Base-by-base conservation (phyloP, 177 flowering plant genomes). In the Vitis hybrid region DNA sequence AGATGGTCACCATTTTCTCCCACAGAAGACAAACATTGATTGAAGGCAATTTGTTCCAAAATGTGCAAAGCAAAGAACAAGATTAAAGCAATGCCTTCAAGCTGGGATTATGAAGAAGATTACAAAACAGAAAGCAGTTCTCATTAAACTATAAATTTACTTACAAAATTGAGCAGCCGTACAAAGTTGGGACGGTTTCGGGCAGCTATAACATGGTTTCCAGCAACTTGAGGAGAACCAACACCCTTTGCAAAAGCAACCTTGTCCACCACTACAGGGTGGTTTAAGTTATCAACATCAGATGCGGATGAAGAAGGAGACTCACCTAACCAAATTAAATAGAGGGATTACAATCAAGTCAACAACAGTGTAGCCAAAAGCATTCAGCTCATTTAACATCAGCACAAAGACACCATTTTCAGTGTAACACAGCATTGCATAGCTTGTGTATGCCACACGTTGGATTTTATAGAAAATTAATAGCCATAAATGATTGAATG, bases 161-260 rank as follows among this genome's bases (percentile, higher is more conserved):
- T 93, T 84, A 96, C 99, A 81, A 80, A 91, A 71, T 78, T 78
- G 64, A 93, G 89, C 73, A 93, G 63, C 73, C 98, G 84, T 72
- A 69, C 56, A 77, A 87, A 84, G 75, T 74, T 82, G 26, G 87
- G 78, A 23, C 92, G 91, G 70, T 82, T 86, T 56, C 71, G 81
- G 30, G 93, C 91, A 78, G 88, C 65, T 62, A 93, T 82, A 57
- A 86, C 82, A 81, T 86, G 92, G 77, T 82, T 88, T 70, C 91
- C 95, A 72, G 85, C 81, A 73, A 77, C 83, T 72, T 85, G 91
- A 67, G 94, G 88, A 69, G 91, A 87, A 71, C 72, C 71, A 18
- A 73, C 75, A 72, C 82, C 82, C 79, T 83, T 96, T 52, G 87
- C 66, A 58, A 73, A 17, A 54, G 85, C 71, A 69, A 69, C 80